Percentiles rank a stretch among this genome's conserved stretches.
phyloP scores from a whole-genome alignment of 352 stramenopile genomes.

The Phytophthora pistaciae region DNA sequence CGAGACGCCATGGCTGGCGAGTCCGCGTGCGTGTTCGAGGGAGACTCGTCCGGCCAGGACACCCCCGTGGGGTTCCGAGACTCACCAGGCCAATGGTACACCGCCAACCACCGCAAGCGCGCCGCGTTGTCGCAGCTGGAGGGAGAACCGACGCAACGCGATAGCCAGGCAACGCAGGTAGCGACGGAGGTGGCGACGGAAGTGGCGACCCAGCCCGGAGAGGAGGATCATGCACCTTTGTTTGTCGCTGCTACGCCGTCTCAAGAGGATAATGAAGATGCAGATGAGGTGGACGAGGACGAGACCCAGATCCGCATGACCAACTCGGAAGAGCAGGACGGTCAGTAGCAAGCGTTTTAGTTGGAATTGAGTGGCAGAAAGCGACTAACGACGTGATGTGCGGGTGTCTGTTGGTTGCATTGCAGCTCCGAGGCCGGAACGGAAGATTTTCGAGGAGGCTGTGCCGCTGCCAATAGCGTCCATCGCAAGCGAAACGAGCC shows the following conservation, averaged over 20 bases:
- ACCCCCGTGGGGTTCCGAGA: conserved; percentile 75
- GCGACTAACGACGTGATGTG: conserved; percentile 9
- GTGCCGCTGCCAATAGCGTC: conserved; percentile 33
- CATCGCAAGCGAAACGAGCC: background rate
- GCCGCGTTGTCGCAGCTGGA: conserved; percentile 28
- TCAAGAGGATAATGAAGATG: conserved; percentile 19
- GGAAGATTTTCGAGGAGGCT: conserved; percentile 62
- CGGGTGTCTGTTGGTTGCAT: background rate
- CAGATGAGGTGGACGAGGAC: conserved; percentile 70
- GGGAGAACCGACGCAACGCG: conserved; percentile 58
- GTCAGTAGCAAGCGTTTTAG: conserved; percentile 17
- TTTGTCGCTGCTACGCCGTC: conserved; percentile 53
- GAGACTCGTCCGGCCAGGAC: conserved; percentile 52
- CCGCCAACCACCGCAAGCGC: conserved; percentile 47
- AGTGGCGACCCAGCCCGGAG: conserved; percentile 7
- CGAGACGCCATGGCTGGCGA: conserved; percentile 20
- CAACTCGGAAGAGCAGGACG: conserved; percentile 65
- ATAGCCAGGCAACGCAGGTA: conserved; percentile 46
- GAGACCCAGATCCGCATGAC: conserved; percentile 88
- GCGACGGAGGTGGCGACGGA: conserved; percentile 35
- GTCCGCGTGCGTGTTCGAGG: conserved; percentile 36
- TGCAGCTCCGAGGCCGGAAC: conserved; percentile 13
- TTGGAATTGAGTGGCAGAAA: conserved; percentile 1
- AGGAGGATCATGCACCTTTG: conserved; percentile 33
- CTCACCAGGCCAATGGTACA: conserved; percentile 46